A percentile compares a stretch with the other conserved stretches of the same genome.
Conservation (phyloP, 495 filamentous ascomycete genomes). For the Coniosporium apollinis region DNA sequence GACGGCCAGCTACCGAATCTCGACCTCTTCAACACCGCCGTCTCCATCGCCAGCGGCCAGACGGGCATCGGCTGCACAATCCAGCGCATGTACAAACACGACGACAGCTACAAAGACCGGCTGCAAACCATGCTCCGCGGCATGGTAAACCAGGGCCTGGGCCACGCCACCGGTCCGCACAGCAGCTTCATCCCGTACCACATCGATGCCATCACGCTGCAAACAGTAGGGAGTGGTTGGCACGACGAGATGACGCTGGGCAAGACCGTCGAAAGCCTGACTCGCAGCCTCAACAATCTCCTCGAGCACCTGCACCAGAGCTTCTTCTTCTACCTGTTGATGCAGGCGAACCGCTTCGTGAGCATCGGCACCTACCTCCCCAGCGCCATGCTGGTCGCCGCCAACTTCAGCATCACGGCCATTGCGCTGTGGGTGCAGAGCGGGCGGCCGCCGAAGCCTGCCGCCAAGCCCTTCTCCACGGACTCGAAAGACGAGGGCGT, state of each 20-base stretch:
- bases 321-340: conserved; percentile 96
- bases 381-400: conserved; percentile 88
- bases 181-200: conserved; percentile 96
- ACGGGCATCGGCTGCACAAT: conserved; percentile 73
- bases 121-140: conserved; percentile 81
- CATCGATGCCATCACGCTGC: conserved; percentile 87
- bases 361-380: conserved; percentile 96
- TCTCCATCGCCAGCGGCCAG: conserved; percentile 71
- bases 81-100: conserved; percentile 76
- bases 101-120: conserved; percentile 65
- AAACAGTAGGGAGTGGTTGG: conserved; percentile 78
- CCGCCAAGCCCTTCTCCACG: not conserved
- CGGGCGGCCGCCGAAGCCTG: conserved; percentile 30
- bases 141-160: conserved; percentile 82
- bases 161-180: conserved; percentile 80
- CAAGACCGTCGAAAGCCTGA: conserved; percentile 72
- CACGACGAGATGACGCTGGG: conserved; percentile 96
- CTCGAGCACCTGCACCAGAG: conserved; percentile 95
- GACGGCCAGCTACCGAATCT: conserved; percentile 93
- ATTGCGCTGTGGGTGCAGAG: conserved; percentile 84
- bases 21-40: conserved; percentile 90
- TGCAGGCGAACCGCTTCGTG: conserved; percentile 80
- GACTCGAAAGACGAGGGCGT: conserved; percentile 6
- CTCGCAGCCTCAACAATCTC: conserved; percentile 85
- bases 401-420: conserved; percentile 88